Base-by-base conservation (phyloP, 2,329 filamentous ascomycete species). In the Ceratocystis diversiconidia region DNA sequence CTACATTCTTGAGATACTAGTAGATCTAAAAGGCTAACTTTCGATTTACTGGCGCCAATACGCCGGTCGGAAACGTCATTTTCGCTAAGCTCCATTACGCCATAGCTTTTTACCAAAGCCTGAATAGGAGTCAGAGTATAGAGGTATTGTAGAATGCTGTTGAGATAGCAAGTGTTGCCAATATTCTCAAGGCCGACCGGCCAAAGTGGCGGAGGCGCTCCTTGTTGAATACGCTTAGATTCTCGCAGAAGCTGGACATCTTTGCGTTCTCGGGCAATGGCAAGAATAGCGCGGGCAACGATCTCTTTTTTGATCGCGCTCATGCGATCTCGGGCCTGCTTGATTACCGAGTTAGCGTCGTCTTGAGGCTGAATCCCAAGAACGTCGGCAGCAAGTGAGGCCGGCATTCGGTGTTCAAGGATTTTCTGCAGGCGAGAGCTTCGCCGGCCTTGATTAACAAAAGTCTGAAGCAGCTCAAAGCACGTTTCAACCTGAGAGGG, bases 81-180 rank as follows among this genome's bases (percentile, higher is more conserved):
- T 52, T 86, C 84, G 7, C 87, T 82, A 72, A 94, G 83, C 69
- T 86, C 83, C 71, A 87, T 83, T 3, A 84, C 75, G 30, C 92
- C 85, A 69, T 89, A 90, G 62, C 90, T 79, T 66, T 95, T 79
- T 2, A 96, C 85, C 69, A 96, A 82, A 4, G 94, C 82, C 62
- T 92, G 84, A 36, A 97, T 79, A 1, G 89, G 85, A 68, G 85
- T 87, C 65, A 97, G 84, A 0, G 92, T 95, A 73, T 95, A 96
- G 70, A 96, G 88, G 73, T 95, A 97, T 71, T 99, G 94, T 8
- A 99, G 79, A 61, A 99, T 82, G 75, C 92, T 97, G 78, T 99
- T 99, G 65, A 99, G 80, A 72, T 99, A 99, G 74, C 94, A 99
- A 0, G 95, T 99, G 72, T 99, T 99, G 67, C 94, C 92, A 66